A percentile compares a stretch with the other conserved stretches of the same genome.
Evolutionary conservation across 1,284 basidiomycete genomes (phyloP).

Genomic region (Cutaneotrichosporon sp.): DNA sequence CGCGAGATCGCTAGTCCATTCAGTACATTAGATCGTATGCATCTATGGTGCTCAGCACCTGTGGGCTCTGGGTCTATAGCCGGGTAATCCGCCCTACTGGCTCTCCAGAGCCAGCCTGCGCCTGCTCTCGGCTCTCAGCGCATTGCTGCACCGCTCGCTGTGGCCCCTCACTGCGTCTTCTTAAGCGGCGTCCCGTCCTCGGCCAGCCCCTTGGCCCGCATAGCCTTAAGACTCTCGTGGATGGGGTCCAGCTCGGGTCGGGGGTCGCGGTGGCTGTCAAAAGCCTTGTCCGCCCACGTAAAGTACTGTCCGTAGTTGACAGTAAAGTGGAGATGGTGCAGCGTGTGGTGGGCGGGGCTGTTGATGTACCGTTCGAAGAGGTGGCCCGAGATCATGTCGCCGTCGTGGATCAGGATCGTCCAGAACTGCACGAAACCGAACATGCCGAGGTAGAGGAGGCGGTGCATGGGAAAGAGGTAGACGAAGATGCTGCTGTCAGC

Average conservation of each 20-base stretch:
- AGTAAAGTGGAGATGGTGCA: conserved; percentile 94
- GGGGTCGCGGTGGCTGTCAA: conserved; percentile 84
- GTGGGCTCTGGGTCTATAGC: no score
- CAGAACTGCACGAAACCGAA: conserved; percentile 90
- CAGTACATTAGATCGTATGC: no score
- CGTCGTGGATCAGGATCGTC: conserved; percentile 95
- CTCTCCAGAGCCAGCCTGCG: no score
- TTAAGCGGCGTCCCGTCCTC: conserved; percentile 37
- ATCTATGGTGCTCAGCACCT: no score
- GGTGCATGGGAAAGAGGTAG: conserved; percentile 88
- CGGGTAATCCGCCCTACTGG: no score
- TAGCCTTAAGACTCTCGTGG: conserved; percentile 58
- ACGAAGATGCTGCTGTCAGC: conserved; percentile 63
- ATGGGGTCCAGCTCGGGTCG: conserved; percentile 80
- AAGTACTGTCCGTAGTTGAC: conserved; percentile 98
- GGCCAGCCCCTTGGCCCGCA: conserved; percentile 52
- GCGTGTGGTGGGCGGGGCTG: conserved; percentile 94
- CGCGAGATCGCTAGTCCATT: no score
- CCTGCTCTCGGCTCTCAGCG: no score
- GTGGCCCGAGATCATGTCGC: conserved; percentile 98
- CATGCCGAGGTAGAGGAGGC: conserved; percentile 71
- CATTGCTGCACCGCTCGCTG: neutral
- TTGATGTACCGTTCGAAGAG: conserved; percentile 85
- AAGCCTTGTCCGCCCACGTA: conserved; percentile 85
- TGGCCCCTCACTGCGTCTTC: conserved; percentile 4